Base-by-base conservation (phyloP, 495 filamentous ascomycete species). In the Bombardia bombarda region DNA sequence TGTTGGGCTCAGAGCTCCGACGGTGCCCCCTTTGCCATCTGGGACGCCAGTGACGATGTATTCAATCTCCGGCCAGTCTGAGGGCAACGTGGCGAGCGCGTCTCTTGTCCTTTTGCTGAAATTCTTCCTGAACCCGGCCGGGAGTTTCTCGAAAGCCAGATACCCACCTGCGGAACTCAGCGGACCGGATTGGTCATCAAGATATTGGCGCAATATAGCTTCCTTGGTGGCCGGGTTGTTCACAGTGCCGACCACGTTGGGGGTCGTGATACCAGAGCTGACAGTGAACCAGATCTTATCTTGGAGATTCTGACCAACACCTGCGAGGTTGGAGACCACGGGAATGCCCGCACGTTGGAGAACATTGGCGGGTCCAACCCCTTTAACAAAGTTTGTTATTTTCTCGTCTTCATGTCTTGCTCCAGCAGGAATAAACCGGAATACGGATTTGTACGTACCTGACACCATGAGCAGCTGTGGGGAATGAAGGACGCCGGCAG, bases 11-110 rank as follows among this genome's bases (percentile, higher is more conserved):
- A 65, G 4, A 71, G 73, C 26, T 65, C 66, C 10, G 13, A 69
- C 61, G 16, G 64, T 55, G 0, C 60, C 70, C 9, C 43, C 38
- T 33, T 79, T 69, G 13, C 55, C 64, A 16, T 66, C 63, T 36
- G 62, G 66, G 32, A 70, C 56, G 28, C 72, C 67, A n/a, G n/a
- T n/a, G 19, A 66, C 53, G 18, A 70, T 34, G 40, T 63, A 68
- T 33, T 80, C 75, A 18, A 75, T 46, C 28, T 82, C 77, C 1
- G 78, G 79, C 73, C 71, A 80, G 45, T 79, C 74, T 3, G 45
- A 22, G 0, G 77, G 72, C 26, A 72, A 71, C 38, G 51, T 46
- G 9, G 56, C 43, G 0, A 80, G 67, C 21, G 21, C 49, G 53
- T 38, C 53, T 44, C 49, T 71, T 71, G 44, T 77, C 69, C 46